Evolutionary conservation across 768 basidiomycete species (phyloP).

Genomic region (Chlorophyllum brunneum): DNA sequence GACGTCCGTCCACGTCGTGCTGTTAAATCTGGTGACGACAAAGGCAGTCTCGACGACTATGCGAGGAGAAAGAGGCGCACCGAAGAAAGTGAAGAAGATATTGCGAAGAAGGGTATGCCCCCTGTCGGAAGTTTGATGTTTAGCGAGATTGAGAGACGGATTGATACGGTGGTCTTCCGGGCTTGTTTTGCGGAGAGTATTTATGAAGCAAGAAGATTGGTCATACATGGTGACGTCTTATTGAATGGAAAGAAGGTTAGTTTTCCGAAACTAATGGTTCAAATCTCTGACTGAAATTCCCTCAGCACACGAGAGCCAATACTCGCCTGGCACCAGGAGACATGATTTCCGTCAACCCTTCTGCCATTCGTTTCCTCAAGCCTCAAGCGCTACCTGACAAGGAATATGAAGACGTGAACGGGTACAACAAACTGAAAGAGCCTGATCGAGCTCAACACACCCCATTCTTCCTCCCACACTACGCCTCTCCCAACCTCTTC

Average conservation of each 20-base stretch:
- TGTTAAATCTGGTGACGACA: constrained; percentile 39
- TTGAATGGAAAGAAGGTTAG: constrained; percentile 88
- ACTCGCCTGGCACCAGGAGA: constrained; percentile 91
- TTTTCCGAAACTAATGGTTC: constrained; percentile 4
- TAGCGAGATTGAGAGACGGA: constrained; percentile 86
- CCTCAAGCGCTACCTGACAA: constrained; percentile 21
- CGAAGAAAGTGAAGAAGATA: constrained; percentile 45
- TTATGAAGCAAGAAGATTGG: constrained; percentile 83
- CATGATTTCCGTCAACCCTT: constrained; percentile 86
- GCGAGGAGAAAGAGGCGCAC: constrained; percentile 53
- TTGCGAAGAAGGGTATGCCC: constrained; percentile 61
- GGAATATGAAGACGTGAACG: constrained; percentile 33
- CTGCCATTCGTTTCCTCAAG: constrained; percentile 70
- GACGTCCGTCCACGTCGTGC: constrained; percentile 69
- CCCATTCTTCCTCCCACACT: constrained; percentile 82
- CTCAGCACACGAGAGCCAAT: constrained; percentile 79
- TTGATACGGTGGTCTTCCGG: constrained; percentile 91
- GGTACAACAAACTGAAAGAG: constrained; percentile 15
- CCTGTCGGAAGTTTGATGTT: constrained; percentile 97
- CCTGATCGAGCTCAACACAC: constrained; percentile 29
- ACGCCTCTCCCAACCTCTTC: constrained; percentile 89
- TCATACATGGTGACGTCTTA: constrained; percentile 82
- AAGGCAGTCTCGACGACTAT: constrained; percentile 48
- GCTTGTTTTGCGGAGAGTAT: constrained; percentile 85
- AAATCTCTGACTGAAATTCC: constrained; percentile 2